These are phyloP conservation scores for Megacollybia marginata DNA, from an alignment of 768 basidiomycete species.

Conservation along the genomic window DNA sequence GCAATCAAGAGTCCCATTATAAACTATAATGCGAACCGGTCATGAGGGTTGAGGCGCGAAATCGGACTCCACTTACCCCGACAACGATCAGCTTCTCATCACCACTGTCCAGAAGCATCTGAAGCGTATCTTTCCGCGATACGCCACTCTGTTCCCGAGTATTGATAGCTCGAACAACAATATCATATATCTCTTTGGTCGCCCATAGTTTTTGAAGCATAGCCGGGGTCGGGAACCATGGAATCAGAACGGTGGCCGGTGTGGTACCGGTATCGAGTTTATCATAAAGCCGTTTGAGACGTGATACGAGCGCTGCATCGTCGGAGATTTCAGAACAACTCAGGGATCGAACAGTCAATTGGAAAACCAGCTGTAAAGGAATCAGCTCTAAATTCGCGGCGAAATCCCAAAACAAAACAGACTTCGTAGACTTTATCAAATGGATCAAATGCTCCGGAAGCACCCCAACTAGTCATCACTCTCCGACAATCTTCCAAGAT, in stretches of 20 bases:
- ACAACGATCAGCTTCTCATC: conserved; percentile 65
- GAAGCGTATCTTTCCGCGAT: conserved; percentile 58
- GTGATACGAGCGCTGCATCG: conserved; percentile 51
- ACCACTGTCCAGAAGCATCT: conserved; percentile 63
- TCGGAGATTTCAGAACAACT: conserved; percentile 65
- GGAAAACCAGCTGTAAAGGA: conserved; percentile 54
- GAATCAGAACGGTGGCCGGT: conserved; percentile 62
- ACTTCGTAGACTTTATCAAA: conserved; percentile 68
- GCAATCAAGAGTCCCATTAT: conserved; percentile 78
- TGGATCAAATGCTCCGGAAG: conserved; percentile 59
- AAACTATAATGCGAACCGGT: conserved; percentile 38
- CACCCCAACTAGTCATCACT: conserved; percentile 59
- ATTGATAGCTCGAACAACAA: conserved; percentile 50
- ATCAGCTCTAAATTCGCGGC: conserved; percentile 6
- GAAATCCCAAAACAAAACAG: conserved; percentile 14
- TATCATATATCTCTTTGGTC: conserved; percentile 71
- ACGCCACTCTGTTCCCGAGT: conserved; percentile 51
- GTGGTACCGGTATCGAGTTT: conserved; percentile 64
- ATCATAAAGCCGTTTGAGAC: conserved; percentile 61
- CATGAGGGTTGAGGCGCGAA: not conserved
- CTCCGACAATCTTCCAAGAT: conserved; percentile 59
- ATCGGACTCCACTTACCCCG: conserved; percentile 40
- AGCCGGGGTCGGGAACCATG: conserved; percentile 70
- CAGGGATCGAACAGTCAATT: conserved; percentile 62
- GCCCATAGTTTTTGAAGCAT: conserved; percentile 66